Base-by-base conservation (phyloP, 2,329 filamentous ascomycete genomes). In the Calonectria leucothoes region DNA sequence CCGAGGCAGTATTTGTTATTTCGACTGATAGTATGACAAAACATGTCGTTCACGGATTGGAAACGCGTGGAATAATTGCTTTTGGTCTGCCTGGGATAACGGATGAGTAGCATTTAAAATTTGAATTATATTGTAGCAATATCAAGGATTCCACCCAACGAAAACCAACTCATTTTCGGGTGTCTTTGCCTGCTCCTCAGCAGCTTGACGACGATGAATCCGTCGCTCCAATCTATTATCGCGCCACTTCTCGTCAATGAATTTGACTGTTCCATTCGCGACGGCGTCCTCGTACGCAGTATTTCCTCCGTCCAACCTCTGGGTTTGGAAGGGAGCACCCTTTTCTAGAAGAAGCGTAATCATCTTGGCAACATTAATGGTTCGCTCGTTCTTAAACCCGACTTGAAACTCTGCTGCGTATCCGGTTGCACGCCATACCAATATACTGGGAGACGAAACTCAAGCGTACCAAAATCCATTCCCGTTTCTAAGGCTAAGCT, bases 1-100 rank as follows among this genome's bases (percentile, higher is more conserved):
- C 92, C 0, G 93, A 95, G 85, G 94, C 93, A 1, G 92, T 95
- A 17, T 92, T 94, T 79, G 89, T 95, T 71, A 92, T 95, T 78
- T 92, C 91, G 59, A 95, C 95, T 81, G 90, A 92, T 71, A 88
- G 84, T 71, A 88, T 94, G 31, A 95, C 93, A 8, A 88, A 88
- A 78, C 90, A 90, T 84, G 87, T 95, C 1, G 93, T 95, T 0
- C 93, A 92, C 80, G 92, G 89, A 1, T 83, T 95, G 65, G 93
- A 95, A 83, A 88, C 87, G 33, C 87, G 91, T 69, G 92, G 93
- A 0, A 82, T 95, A 11, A 88, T 91, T 4, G 92, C 93, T 5
- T 95, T 90, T 82, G 94, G 94, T 6, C 93, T 7, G 94, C 95
- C 77, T 95, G 93, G 85, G 94, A 95, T 74, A 86, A 85, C 7